These are phyloP conservation scores for Dothistroma septosporum DNA, from an alignment of 2,329 filamentous ascomycete genomes.

Conservation along the genomic window DNA sequence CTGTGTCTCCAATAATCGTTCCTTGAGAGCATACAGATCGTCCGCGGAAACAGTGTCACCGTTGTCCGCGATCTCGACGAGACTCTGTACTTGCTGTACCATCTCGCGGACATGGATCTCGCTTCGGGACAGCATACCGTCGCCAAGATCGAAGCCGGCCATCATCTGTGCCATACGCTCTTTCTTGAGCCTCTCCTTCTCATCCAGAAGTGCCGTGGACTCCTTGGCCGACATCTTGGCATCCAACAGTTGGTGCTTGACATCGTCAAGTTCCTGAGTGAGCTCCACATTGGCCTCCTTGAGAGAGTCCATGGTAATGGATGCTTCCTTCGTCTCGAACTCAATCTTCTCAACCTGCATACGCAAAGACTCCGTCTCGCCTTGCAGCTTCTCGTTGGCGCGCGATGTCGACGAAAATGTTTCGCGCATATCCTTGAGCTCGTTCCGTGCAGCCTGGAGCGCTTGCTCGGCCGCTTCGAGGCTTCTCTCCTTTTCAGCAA, in stretches of 20 bases:
- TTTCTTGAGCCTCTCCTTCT: conserved; percentile 98
- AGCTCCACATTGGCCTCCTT: conserved; percentile 95
- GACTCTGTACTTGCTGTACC: conserved; percentile 74
- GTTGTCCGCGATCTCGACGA: conserved; percentile 70
- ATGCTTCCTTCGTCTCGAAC: conserved; percentile 94
- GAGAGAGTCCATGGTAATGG: conserved; percentile 94
- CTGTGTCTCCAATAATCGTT: conserved; percentile 81
- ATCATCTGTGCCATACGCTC: conserved; percentile 99
- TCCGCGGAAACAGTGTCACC: conserved; percentile 79
- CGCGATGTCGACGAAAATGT: conserved; percentile 77
- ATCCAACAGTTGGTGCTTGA: conserved; percentile 93
- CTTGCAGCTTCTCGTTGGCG: conserved; percentile 81
- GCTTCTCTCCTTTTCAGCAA: conserved; percentile 85
- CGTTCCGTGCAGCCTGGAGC: conserved; percentile 78
- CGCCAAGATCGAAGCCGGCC: conserved; percentile 93
- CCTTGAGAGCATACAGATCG: conserved; percentile 70
- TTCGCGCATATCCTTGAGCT: conserved; percentile 79
- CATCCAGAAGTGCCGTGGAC: conserved; percentile 80
- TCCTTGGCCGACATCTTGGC: conserved; percentile 97
- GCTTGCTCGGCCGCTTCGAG: conserved; percentile 75
- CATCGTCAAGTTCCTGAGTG: conserved; percentile 83
- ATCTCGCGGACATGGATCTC: conserved; percentile 79
- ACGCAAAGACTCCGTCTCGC: conserved; percentile 85
- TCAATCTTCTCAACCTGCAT: conserved; percentile 95
- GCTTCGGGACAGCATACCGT: conserved; percentile 89